Evolutionary conservation across 352 stramenopile species (phyloP).

Genomic region (Phytophthora meadii): DNA sequence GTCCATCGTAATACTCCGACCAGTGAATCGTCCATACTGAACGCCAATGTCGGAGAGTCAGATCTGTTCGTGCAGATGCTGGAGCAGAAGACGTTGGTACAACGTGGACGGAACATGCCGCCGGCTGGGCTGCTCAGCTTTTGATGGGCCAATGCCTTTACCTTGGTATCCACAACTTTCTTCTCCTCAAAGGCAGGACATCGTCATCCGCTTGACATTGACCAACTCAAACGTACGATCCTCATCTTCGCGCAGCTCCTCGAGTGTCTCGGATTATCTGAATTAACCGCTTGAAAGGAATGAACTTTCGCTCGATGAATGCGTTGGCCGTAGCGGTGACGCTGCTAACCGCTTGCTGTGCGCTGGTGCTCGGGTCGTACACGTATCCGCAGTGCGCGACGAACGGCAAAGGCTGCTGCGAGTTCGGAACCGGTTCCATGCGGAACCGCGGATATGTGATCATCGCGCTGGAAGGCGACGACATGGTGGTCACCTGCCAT

Average conservation of each 20-base stretch:
- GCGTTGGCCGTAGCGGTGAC: slow-evolving; percentile 28
- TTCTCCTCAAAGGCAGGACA: slow-evolving; percentile 10
- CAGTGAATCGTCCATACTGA: slow-evolving; percentile 23
- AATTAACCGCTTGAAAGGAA: slow-evolving; percentile 10
- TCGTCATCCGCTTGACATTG: slow-evolving; percentile 11
- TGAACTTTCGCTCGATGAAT: slow-evolving; percentile 31
- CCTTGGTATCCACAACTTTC: slow-evolving; percentile 3
- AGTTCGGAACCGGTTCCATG: slow-evolving; percentile 63
- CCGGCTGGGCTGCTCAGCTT: slow-evolving; percentile 12
- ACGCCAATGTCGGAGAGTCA: slow-evolving; percentile 24
- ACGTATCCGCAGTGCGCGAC: slow-evolving; percentile 65
- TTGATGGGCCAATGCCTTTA: slow-evolving; percentile 25
- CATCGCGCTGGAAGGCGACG: slow-evolving; percentile 46
- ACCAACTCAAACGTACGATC: slow-evolving; percentile 28
- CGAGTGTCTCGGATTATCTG: background rate
- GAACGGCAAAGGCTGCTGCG: slow-evolving; percentile 58
- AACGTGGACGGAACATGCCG: slow-evolving; percentile 13
- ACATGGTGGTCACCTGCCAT: slow-evolving; percentile 73
- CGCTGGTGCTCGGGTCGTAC: slow-evolving; percentile 33
- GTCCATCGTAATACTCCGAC: slow-evolving; percentile 11
- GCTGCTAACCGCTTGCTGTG: slow-evolving; percentile 34
- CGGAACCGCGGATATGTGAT: slow-evolving; percentile 68
- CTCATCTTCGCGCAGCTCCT: slow-evolving; percentile 8
- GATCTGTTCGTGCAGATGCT: slow-evolving; percentile 20
- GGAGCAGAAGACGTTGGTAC: slow-evolving; percentile 21